phyloP scores from a whole-genome alignment of 805 yeast genomes.

The Aciculoconidium aculeatum region DNA sequence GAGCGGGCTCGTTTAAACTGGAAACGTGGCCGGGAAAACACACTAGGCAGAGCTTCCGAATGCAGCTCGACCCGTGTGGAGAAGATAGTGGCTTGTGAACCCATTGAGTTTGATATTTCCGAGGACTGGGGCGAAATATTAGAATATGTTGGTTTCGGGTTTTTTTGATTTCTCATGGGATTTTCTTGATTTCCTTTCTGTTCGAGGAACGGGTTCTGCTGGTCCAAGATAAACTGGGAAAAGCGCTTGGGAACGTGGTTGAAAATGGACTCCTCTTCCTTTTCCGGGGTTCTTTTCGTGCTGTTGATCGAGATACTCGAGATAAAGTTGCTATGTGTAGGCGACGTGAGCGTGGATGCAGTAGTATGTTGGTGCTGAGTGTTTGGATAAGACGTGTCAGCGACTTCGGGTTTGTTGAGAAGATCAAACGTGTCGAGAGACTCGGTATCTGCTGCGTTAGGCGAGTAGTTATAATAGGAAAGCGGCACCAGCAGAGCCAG shows the following conservation, averaged over 20 bases:
- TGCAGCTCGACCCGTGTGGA: conserved; percentile 27
- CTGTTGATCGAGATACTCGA: neutral
- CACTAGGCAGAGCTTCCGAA: no score
- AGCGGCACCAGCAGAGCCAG: no score
- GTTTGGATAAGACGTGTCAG: conserved; percentile 19
- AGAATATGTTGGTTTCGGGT: conserved; percentile 3
- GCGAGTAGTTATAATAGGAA: no score
- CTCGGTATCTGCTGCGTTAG: conserved; percentile 13
- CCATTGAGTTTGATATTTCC: conserved; percentile 33
- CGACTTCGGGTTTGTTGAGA: conserved; percentile 8
- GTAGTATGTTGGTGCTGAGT: conserved; percentile 15
- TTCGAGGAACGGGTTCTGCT: conserved; percentile 18
- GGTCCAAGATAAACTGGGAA: conserved; percentile 35
- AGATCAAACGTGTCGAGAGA: conserved; percentile 24
- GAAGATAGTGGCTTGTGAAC: conserved; percentile 40
- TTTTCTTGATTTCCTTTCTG: conserved; percentile 7
- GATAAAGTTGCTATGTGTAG: conserved; percentile 4
- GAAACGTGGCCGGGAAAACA: no score
- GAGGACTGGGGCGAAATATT: conserved; percentile 10
- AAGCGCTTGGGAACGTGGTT: conserved; percentile 37
- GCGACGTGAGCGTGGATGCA: conserved; percentile 5
- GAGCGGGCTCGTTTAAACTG: conserved; percentile 1
- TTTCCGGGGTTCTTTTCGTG: conserved; percentile 9
- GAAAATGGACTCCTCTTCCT: conserved; percentile 9
- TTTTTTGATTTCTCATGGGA: conserved; percentile 2